Evolutionary conservation across 176 grass and related monocot genomes (phyloP).

Genomic region (Oryza glumipatula): DNA sequence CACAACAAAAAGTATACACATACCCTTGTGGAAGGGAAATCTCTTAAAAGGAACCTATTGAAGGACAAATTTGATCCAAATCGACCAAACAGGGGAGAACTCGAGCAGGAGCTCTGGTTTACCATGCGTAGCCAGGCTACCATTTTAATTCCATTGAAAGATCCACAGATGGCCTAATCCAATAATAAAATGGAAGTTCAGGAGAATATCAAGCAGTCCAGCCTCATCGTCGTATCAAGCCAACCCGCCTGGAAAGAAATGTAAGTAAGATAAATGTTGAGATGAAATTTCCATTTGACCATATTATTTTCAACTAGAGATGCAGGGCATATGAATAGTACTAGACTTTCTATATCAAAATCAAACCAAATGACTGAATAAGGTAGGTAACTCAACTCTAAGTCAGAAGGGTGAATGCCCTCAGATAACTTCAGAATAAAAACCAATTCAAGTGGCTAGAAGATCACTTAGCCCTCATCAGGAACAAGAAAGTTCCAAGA

Average conservation of each 20-base stretch:
- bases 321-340: background rate
- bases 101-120: background rate
- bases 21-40: background rate
- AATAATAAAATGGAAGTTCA: constrained; percentile 5
- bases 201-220: background rate
- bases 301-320: background rate
- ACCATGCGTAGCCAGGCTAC: background rate
- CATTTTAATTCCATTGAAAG: background rate
- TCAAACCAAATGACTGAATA: background rate
- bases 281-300: background rate
- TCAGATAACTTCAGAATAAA: background rate
- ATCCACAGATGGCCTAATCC: background rate
- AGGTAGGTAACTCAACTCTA: too few species aligned
- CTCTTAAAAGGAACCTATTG: background rate
- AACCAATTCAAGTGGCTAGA: background rate
- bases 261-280: background rate
- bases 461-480: background rate
- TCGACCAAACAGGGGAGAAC: background rate
- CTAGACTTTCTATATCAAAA: background rate
- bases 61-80: background rate
- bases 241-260: background rate
- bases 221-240: background rate
- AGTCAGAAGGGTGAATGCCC: background rate
- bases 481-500: background rate
- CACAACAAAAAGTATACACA: background rate